Evolutionary conservation across 192 early-diverging fungal species (phyloP), one percentile per base, ranked within the genome.

Genomic region (Entomortierella parvispora): DNA sequence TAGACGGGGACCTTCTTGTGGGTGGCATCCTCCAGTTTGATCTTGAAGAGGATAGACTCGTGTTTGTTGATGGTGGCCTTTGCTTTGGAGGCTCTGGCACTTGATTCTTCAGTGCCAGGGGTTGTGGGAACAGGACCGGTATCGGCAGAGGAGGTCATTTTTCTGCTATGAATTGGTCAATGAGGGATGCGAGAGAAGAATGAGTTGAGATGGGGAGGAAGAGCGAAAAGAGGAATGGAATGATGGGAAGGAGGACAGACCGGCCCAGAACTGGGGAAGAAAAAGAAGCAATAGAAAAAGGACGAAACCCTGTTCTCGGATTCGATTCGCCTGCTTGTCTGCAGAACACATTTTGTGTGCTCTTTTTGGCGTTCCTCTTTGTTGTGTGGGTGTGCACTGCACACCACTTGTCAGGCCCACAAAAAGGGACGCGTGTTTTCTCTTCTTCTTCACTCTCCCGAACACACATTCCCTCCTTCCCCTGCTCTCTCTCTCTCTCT

Each of bases 1-100:
- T 68, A 76, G 34, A 76, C 72, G 20, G 72, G 72, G 11, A 76
- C 65, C 61, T 68, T 58, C 15, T 76, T 76, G 0, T 64, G 58
- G 1, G n/a, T 31, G 23, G 72, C 64, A 58, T 76, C 72, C 53
- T 76, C 58, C 2, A 76, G 59, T 37, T 76, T 67, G 37, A 76
- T 76, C 40, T 40, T 37, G 65, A 76, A 76, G 25, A 76, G 72
- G 26, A 76, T 76, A 18, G 72, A 76, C 12, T 62, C 28, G 4
- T 57, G 57, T 46, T 76, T 76, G 28, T 76, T 46, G 23, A 76
- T 48, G 26, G 72, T 76, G 2, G 72, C 64, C 49, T 62, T 76
- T 17, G 72, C 72, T 26, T 26, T 26, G 15, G 18, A 50, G 44
- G 43, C 52, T 14, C 54, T 45, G 0, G 15, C 37, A 1, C 54